phyloP scores from a whole-genome alignment of 108 stramenopile species.

The Skeletonema potamos region DNA sequence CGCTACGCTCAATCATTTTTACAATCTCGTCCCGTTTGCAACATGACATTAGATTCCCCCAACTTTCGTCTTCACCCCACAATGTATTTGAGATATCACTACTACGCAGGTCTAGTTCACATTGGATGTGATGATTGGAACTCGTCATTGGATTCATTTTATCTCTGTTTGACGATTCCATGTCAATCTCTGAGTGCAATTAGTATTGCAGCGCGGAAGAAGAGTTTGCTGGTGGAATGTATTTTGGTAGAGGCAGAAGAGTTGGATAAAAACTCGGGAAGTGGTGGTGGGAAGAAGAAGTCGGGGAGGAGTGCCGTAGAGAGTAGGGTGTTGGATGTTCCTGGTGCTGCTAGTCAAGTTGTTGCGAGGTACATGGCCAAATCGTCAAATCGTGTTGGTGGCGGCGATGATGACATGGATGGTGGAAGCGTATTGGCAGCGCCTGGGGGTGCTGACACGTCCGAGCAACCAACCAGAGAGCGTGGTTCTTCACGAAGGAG shows the following conservation, averaged over 20 bases:
- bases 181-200: slow-evolving; percentile 41
- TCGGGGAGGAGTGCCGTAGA: slow-evolving; percentile 8
- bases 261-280: slow-evolving; percentile 13
- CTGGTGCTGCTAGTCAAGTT: slow-evolving; percentile 25
- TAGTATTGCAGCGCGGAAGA: slow-evolving; percentile 70
- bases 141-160: slow-evolving; percentile 64
- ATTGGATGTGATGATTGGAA: slow-evolving; percentile 51
- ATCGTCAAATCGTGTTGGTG: slow-evolving; percentile 29
- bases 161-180: slow-evolving; percentile 63
- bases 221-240: slow-evolving; percentile 62
- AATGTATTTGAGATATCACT: slow-evolving; percentile 62
- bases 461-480: not conserved
- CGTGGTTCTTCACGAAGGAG: slow-evolving; percentile 7
- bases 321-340: slow-evolving; percentile 24
- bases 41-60: not conserved
- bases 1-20: slow-evolving; percentile 45
- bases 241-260: slow-evolving; percentile 32
- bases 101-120: slow-evolving; percentile 67
- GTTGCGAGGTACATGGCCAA: slow-evolving; percentile 29
- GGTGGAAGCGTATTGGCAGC: slow-evolving; percentile 2
- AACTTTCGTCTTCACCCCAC: not conserved
- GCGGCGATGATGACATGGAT: not conserved
- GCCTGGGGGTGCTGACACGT: slow-evolving; percentile 4
- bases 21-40: slow-evolving; percentile 11
- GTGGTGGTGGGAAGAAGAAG: not conserved